Conservation (phyloP, 768 basidiomycete species). For the Serendipita sp. region DNA sequence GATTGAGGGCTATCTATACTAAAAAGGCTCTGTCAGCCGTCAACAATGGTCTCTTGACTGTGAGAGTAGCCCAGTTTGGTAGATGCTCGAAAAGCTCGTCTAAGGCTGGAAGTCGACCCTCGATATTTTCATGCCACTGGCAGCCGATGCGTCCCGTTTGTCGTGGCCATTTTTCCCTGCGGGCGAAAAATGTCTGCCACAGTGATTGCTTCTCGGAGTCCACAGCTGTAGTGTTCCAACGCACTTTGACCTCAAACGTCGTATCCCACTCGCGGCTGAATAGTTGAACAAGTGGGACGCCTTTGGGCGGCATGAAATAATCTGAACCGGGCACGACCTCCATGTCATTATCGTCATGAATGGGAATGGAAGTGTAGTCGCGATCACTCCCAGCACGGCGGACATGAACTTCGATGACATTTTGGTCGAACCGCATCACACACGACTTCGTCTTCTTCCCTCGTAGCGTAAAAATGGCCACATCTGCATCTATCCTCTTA, state of each 20-base stretch:
- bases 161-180: slow-evolving; percentile 10
- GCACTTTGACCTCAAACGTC: slow-evolving; percentile 35
- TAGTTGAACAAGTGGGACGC: slow-evolving; percentile 29
- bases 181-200: background rate
- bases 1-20: background rate
- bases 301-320: slow-evolving; percentile 14
- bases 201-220: background rate
- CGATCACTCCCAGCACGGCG: slow-evolving; percentile 16
- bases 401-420: slow-evolving; percentile 26
- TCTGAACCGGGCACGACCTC: slow-evolving; percentile 17
- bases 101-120: slow-evolving; percentile 44
- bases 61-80: slow-evolving; percentile 50
- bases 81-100: slow-evolving; percentile 50
- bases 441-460: slow-evolving; percentile 52
- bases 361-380: slow-evolving; percentile 19
- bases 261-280: slow-evolving; percentile 48
- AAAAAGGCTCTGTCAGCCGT: background rate
- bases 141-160: slow-evolving; percentile 36
- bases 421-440: slow-evolving; percentile 37
- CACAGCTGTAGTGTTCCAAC: slow-evolving; percentile 23
- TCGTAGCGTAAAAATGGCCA: slow-evolving; percentile 33
- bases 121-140: slow-evolving; percentile 52
- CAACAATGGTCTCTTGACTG: slow-evolving; percentile 11
- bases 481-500: slow-evolving; percentile 25
- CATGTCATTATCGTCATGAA: slow-evolving; percentile 27